These are phyloP conservation scores for Draba incana DNA, from an alignment of 345 rosid genomes.

Conservation along the genomic window DNA sequence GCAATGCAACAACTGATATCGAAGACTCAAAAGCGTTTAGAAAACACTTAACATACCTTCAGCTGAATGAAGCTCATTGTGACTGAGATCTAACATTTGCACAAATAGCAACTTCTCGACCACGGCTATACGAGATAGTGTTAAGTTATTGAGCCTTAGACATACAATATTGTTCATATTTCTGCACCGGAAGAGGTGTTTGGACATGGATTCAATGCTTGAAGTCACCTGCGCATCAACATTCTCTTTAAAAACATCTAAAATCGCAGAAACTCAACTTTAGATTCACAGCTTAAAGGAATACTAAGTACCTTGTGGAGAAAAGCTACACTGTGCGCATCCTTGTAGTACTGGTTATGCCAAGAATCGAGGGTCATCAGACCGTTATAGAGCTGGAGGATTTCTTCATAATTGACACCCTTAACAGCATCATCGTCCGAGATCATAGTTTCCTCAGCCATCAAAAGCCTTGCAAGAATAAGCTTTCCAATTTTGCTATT, in stretches of 20 bases:
- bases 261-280: slow-evolving; percentile 13
- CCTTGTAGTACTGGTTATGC: slow-evolving; percentile 76
- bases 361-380: slow-evolving; percentile 70
- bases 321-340: slow-evolving; percentile 66
- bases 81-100: slow-evolving; percentile 87
- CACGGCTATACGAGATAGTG: slow-evolving; percentile 68
- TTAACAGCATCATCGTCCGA: slow-evolving; percentile 33
- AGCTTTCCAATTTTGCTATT: slow-evolving; percentile 86
- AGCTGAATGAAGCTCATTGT: slow-evolving; percentile 76
- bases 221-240: slow-evolving; percentile 62
- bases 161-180: slow-evolving; percentile 45
- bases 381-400: slow-evolving; percentile 61
- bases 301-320: slow-evolving; percentile 57
- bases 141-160: slow-evolving; percentile 67
- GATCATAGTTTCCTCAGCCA: slow-evolving; percentile 53
- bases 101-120: slow-evolving; percentile 81
- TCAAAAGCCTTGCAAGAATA: slow-evolving; percentile 72
- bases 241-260: slow-evolving; percentile 19
- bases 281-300: slow-evolving; percentile 18
- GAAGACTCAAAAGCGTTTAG: neutral
- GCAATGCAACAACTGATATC: slow-evolving; percentile 5
- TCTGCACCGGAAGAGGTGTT: slow-evolving; percentile 46
- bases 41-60: slow-evolving; percentile 57
- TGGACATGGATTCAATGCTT: slow-evolving; percentile 48
- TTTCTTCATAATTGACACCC: slow-evolving; percentile 54